phyloP scores from a whole-genome alignment of 1,284 basidiomycete species.

The Leccinum insolens region DNA sequence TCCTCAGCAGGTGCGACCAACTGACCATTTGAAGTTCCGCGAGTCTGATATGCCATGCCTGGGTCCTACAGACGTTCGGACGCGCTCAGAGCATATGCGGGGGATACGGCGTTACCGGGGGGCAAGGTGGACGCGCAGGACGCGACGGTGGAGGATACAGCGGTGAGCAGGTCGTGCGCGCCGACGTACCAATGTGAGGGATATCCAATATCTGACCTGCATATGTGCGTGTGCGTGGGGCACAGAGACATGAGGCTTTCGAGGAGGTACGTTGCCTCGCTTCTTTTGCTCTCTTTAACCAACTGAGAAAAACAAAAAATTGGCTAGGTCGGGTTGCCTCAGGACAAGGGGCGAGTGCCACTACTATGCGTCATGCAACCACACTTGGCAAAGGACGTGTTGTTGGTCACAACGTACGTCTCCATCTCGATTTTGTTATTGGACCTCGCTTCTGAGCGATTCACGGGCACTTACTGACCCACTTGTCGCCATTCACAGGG shows the following conservation, averaged over 20 bases:
- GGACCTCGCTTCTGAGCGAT: neutral
- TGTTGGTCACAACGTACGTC: conserved; percentile 80
- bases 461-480: neutral
- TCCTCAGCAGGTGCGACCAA: conserved; percentile 68
- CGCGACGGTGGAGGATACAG: conserved; percentile 72
- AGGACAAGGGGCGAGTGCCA: conserved; percentile 67
- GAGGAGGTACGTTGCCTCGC: conserved; percentile 55
- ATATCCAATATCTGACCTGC: neutral
- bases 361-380: conserved; percentile 77
- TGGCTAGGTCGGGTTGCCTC: conserved; percentile 76
- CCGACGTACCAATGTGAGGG: neutral
- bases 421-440: neutral
- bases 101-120: conserved; percentile 84
- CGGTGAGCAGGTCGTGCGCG: conserved; percentile 51
- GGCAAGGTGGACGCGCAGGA: conserved; percentile 77
- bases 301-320: neutral
- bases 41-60: neutral
- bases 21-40: neutral
- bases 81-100: conserved; percentile 73
- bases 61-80: conserved; percentile 60
- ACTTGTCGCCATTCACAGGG: conserved; percentile 44
- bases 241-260: conserved; percentile 71
- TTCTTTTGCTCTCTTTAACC: neutral
- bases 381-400: conserved; percentile 69
- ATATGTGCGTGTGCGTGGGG: neutral